Conservation (phyloP, 2,329 filamentous ascomycete species). For the Didymella exigua region DNA sequence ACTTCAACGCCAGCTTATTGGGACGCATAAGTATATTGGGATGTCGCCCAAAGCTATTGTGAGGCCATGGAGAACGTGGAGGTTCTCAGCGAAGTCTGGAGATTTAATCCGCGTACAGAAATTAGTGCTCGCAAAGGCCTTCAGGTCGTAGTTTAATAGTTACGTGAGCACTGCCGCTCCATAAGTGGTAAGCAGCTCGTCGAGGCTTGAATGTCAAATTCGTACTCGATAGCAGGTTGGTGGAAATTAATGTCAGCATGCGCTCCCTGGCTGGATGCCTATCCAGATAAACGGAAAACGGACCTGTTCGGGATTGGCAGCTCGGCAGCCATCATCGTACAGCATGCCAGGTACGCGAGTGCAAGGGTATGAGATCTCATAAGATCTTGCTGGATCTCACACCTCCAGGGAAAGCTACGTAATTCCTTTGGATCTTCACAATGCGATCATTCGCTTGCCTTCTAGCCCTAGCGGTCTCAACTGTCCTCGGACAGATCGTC, state of each 20-base stretch:
- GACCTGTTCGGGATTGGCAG: conserved; percentile 14
- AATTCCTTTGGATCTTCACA: background rate
- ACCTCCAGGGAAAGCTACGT: background rate
- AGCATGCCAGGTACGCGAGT: conserved; percentile 18
- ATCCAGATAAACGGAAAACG: background rate
- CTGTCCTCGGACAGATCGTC: conserved; percentile 9
- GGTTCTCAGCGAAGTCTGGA: no score
- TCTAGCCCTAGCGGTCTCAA: conserved; percentile 11
- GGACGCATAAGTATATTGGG: no score
- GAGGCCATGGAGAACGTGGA: no score
- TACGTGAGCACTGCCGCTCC: background rate
- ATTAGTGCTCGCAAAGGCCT: background rate
- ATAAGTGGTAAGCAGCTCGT: background rate
- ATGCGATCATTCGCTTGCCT: conserved; percentile 14
- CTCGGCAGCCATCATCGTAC: conserved; percentile 10
- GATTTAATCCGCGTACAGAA: no score
- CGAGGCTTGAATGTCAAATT: background rate
- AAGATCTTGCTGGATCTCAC: background rate
- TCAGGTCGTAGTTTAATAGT: no score
- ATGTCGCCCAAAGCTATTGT: no score
- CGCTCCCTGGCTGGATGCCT: background rate
- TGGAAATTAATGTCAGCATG: background rate
- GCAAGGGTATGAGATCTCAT: conserved; percentile 16
- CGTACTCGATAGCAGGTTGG: background rate
- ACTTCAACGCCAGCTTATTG: background rate